Evolutionary conservation across 164 flowering plant species (phyloP).

Genomic region (Macadamia integrifolia): DNA sequence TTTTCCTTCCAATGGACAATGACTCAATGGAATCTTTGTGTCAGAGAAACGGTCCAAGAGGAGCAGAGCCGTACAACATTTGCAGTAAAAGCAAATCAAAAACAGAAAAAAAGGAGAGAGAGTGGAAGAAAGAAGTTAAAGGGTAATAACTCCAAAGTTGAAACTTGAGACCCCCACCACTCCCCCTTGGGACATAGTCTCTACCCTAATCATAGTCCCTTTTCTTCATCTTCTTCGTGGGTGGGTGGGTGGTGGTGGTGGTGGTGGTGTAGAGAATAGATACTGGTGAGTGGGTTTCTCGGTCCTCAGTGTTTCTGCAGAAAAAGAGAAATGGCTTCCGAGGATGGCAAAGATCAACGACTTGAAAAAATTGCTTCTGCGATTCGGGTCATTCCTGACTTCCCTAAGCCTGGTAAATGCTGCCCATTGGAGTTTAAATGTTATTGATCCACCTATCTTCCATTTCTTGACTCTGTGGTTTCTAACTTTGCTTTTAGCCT

Average conservation of each 20-base stretch:
- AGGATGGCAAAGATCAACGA: constrained; percentile 36
- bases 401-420: constrained; percentile 73
- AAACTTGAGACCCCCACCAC: no score
- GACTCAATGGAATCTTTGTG: no score
- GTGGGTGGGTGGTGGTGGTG: not conserved
- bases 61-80: no score
- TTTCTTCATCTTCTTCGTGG: not conserved
- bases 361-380: constrained; percentile 47
- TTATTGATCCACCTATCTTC: not conserved
- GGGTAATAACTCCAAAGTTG: no score
- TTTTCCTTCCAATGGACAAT: no score
- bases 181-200: no score
- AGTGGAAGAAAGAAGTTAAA: no score
- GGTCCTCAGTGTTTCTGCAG: not conserved
- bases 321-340: constrained; percentile 37
- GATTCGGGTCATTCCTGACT: constrained; percentile 80
- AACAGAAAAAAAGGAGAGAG: no score
- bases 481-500: not conserved
- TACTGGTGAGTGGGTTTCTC: not conserved
- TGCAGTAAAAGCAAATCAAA: no score
- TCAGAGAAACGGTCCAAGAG: no score
- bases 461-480: not conserved
- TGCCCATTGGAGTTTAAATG: not conserved
- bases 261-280: not conserved
- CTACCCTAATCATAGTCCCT: not conserved